Conservation (phyloP, 176 grass and related monocot species). For the Thalia dealbata region DNA sequence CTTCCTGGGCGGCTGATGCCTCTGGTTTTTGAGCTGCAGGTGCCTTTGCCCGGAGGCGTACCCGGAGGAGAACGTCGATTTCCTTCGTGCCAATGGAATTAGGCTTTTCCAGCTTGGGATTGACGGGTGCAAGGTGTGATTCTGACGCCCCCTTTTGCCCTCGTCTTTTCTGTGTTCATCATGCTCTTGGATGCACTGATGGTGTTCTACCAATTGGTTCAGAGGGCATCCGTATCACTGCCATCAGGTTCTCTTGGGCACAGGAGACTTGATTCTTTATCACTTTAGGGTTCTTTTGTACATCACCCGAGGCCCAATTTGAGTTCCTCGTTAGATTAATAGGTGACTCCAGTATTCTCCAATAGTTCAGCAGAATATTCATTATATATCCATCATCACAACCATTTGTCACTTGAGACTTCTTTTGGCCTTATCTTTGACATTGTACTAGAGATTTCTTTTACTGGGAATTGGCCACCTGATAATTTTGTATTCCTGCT, state of each 20-base stretch:
- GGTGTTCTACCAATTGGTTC: neutral
- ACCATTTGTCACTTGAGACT: neutral
- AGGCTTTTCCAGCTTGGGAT: constrained; percentile 71
- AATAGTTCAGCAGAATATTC: constrained; percentile 2
- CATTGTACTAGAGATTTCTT: neutral
- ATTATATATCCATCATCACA: neutral
- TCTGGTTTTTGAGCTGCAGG: constrained; percentile 5
- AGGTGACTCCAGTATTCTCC: neutral
- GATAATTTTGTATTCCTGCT: too few species aligned
- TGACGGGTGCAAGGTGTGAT: constrained; percentile 74
- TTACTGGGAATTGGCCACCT: neutral
- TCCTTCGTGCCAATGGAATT: constrained; percentile 56
- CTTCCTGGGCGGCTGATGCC: neutral
- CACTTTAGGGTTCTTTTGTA: neutral
- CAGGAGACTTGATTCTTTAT: too few species aligned
- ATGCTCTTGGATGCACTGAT: neutral
- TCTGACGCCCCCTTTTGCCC: neutral
- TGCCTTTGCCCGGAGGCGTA: constrained; percentile 88
- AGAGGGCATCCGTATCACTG: too few species aligned
- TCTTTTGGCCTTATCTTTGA: neutral
- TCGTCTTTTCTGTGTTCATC: neutral
- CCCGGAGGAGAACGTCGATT: constrained; percentile 52
- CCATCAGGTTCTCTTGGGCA: too few species aligned
- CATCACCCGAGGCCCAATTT: neutral
- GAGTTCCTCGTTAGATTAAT: neutral